Percentiles rank a stretch among this genome's conserved stretches.
Conservation (phyloP, 2,329 filamentous ascomycete genomes). For the Ceratocystis albifundus region DNA sequence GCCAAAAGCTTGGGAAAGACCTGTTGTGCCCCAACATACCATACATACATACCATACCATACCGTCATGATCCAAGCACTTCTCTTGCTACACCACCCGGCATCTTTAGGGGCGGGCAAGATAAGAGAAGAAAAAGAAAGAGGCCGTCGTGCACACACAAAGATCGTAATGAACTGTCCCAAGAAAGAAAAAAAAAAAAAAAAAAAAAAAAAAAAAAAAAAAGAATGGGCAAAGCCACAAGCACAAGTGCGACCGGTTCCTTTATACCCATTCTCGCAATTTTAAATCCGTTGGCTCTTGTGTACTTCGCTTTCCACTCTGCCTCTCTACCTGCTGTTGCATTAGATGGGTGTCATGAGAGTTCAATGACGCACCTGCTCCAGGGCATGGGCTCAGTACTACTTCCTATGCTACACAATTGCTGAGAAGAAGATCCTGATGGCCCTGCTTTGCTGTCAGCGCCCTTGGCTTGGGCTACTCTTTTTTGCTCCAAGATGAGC, state of each 20-base stretch:
- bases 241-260: background rate
- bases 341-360: background rate
- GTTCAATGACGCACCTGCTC: slow-evolving; percentile 1
- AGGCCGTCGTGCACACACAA: background rate
- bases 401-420: background rate
- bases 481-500: too few species aligned
- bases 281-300: background rate
- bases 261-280: too few species aligned
- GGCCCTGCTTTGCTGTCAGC: background rate
- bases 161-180: background rate
- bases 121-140: background rate
- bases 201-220: background rate
- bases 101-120: background rate
- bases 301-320: background rate
- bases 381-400: background rate
- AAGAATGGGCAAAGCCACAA: too few species aligned
- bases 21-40: background rate
- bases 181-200: background rate
- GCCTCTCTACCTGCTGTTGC: background rate
- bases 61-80: background rate
- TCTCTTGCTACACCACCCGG: background rate
- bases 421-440: too few species aligned
- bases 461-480: background rate
- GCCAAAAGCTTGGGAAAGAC: background rate
- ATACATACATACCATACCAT: too few species aligned